A percentile compares a stretch with the other conserved stretches of the same genome.
phyloP scores from a whole-genome alignment of 1,139 yeast species.

The Debaryomycetaceae sp. region DNA sequence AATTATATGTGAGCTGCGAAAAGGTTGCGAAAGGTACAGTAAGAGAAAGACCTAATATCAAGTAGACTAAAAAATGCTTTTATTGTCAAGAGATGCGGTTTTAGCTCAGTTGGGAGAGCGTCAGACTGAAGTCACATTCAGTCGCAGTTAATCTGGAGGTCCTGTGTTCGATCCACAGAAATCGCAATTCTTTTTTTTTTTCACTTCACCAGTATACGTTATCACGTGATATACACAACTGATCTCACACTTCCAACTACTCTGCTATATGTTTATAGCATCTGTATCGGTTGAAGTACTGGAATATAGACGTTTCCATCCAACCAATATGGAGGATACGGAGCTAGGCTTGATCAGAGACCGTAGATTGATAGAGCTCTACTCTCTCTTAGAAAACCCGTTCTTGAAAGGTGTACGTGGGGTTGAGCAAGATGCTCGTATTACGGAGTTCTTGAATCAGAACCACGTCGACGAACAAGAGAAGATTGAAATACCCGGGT shows the following conservation, averaged over 20 bases:
- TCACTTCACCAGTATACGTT: background rate
- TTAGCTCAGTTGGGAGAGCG: constrained; percentile 59
- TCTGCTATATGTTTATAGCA: background rate
- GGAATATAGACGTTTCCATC: background rate
- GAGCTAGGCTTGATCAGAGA: background rate
- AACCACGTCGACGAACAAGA: background rate
- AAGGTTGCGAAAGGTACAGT: no score
- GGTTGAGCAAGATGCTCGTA: background rate
- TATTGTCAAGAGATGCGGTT: constrained; percentile 17
- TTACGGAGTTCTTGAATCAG: background rate
- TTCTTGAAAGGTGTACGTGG: background rate
- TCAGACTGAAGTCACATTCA: constrained; percentile 46
- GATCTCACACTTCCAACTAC: constrained; percentile 3
- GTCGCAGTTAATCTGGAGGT: constrained; percentile 47
- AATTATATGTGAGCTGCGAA: no score
- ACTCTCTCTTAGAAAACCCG: background rate
- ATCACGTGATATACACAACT: constrained; percentile 5
- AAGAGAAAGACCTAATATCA: no score
- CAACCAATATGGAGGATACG: background rate
- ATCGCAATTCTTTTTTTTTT: constrained; percentile 29
- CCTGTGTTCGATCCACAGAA: constrained; percentile 58
- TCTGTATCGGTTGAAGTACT: background rate
- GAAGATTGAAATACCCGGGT: background rate
- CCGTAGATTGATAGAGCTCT: background rate
- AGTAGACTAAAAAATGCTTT: background rate